phyloP scores from a whole-genome alignment of 257 asterid species.

The Galeopsis tetrahit region DNA sequence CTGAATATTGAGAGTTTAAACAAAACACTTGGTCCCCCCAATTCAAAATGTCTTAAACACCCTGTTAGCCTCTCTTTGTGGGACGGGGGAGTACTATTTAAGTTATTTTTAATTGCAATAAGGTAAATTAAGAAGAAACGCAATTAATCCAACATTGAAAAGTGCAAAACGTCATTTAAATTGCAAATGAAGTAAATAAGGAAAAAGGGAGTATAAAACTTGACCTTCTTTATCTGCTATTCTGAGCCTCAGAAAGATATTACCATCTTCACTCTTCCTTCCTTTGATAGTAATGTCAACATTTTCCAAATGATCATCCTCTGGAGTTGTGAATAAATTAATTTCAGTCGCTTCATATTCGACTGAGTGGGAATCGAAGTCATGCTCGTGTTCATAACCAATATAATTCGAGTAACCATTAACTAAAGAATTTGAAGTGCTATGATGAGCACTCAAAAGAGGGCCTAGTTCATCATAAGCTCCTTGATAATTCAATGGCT shows the following conservation, averaged over 20 bases:
- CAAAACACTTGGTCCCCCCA: not conserved
- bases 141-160: too few species aligned
- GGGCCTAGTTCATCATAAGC: conserved; percentile 55
- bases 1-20: not conserved
- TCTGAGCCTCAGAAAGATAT: conserved; percentile 74
- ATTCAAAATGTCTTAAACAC: too few species aligned
- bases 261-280: conserved; percentile 61
- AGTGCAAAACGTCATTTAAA: too few species aligned
- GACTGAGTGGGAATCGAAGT: conserved; percentile 42
- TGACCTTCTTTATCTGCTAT: conserved; percentile 87
- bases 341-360: conserved; percentile 57
- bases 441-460: conserved; percentile 49
- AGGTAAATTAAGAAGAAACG: too few species aligned
- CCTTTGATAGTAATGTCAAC: conserved; percentile 74
- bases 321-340: conserved; percentile 58
- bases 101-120: too few species aligned
- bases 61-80: too few species aligned
- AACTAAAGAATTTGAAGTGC: conserved; percentile 48
- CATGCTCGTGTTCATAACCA: conserved; percentile 55
- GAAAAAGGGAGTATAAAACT: not conserved
- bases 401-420: conserved; percentile 56
- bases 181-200: too few species aligned
- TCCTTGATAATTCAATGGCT: conserved; percentile 43
- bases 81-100: too few species aligned
- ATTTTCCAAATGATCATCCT: conserved; percentile 55